Percentiles rank a stretch among this genome's conserved stretches.
These are phyloP conservation scores for Nitzschia palea DNA, from an alignment of 108 stramenopile species.

Conservation along the genomic window DNA sequence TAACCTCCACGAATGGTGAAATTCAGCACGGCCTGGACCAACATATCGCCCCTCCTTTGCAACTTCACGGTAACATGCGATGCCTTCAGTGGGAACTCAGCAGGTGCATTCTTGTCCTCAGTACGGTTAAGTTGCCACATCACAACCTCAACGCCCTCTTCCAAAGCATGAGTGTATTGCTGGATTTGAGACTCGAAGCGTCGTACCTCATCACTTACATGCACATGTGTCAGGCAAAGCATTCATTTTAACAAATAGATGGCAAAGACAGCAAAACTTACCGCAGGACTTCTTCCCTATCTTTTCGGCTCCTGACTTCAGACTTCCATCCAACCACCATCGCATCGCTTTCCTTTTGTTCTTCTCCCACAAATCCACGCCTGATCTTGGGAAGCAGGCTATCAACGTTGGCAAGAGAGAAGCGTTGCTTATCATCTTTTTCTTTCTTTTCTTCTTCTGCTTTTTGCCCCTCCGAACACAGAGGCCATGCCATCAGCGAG, in stretches of 20 bases:
- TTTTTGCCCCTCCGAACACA: conserved; percentile 24
- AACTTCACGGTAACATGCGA: conserved; percentile 79
- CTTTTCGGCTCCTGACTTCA: conserved; percentile 76
- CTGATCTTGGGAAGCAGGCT: conserved; percentile 77
- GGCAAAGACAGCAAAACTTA: conserved; percentile 21
- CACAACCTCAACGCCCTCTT: conserved; percentile 84
- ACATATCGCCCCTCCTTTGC: conserved; percentile 74
- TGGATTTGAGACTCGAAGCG: conserved; percentile 73
- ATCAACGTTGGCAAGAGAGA: conserved; percentile 14
- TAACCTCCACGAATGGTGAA: conserved; percentile 85
- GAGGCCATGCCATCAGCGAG: conserved; percentile 32
- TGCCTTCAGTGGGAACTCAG: conserved; percentile 80
- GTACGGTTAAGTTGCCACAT: conserved; percentile 85
- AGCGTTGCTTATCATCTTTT: background rate
- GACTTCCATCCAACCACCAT: conserved; percentile 82
- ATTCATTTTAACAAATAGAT: background rate
- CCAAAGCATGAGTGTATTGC: conserved; percentile 63
- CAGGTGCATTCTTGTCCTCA: conserved; percentile 56
- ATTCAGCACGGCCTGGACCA: conserved; percentile 76
- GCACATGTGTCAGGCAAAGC: too few relatives aligned
- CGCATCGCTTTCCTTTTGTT: conserved; percentile 60
- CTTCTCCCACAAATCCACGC: conserved; percentile 63
- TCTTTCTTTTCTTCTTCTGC: conserved; percentile 25
- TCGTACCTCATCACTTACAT: conserved; percentile 73
- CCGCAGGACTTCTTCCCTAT: conserved; percentile 79